Conservation (phyloP, 2,329 filamentous ascomycete species). For the Epichloe baconii region DNA sequence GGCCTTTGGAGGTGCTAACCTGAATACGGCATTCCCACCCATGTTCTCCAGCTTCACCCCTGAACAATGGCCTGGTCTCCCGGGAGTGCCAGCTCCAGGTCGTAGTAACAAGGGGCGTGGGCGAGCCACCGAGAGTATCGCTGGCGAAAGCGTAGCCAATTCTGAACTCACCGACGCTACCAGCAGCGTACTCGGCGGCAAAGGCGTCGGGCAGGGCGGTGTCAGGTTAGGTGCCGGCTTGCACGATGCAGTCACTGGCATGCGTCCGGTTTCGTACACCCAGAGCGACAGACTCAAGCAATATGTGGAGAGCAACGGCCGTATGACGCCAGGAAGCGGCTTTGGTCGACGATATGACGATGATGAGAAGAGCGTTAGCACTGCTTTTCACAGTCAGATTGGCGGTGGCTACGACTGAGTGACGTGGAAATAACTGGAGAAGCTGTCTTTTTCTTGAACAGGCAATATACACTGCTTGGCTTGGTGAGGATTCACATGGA, state of each 20-base stretch:
- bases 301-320: constrained; percentile 78
- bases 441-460: background rate
- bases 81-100: constrained; percentile 45
- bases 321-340: constrained; percentile 52
- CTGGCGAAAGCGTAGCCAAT: constrained; percentile 83
- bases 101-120: constrained; percentile 57
- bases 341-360: constrained; percentile 70
- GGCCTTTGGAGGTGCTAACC: constrained; percentile 71
- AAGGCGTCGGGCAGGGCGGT: constrained; percentile 68
- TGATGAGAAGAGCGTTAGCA: constrained; percentile 90
- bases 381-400: constrained; percentile 91
- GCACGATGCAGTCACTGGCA: constrained; percentile 57
- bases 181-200: constrained; percentile 62
- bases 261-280: constrained; percentile 45
- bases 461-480: background rate
- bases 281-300: constrained; percentile 72
- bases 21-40: constrained; percentile 64
- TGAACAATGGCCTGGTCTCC: constrained; percentile 78
- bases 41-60: constrained; percentile 90
- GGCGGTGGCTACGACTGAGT: constrained; percentile 47
- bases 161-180: constrained; percentile 82
- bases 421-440: constrained; percentile 3
- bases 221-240: constrained; percentile 77
- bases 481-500: background rate
- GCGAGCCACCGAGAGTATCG: constrained; percentile 62